Evolutionary conservation across 78 protist species (phyloP).

Genomic region (Andalucia godoyi): DNA sequence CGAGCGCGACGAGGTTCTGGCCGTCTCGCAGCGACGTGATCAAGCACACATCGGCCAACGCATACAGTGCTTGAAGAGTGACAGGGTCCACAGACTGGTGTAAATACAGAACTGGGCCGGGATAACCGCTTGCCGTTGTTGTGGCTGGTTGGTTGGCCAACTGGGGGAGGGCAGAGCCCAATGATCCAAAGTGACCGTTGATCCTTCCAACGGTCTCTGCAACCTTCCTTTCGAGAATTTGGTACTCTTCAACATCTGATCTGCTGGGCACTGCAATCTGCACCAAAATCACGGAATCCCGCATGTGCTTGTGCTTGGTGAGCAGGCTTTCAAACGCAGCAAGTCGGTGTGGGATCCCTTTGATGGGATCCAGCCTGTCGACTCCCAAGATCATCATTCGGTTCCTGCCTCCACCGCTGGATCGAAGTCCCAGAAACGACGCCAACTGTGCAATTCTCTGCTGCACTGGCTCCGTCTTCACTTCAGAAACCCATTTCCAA

Average conservation of each 20-base stretch:
- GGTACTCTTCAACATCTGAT: constrained; percentile 67
- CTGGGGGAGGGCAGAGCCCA: constrained; percentile 32
- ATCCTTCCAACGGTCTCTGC: constrained; percentile 46
- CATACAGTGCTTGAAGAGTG: constrained; percentile 42
- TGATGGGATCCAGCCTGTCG: constrained; percentile 76
- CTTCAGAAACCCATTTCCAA: constrained; percentile 17
- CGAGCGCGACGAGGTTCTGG: constrained; percentile 75
- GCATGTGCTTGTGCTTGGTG: constrained; percentile 36
- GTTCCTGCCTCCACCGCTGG: too few species aligned
- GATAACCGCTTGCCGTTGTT: too few species aligned
- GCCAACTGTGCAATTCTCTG: constrained; percentile 15
- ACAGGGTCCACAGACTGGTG: constrained; percentile 35
- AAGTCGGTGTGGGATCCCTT: constrained; percentile 71
- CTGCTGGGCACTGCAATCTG: constrained; percentile 75
- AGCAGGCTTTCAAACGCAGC: constrained; percentile 54
- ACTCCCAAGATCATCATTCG: constrained; percentile 51
- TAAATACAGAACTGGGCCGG: constrained; percentile 63
- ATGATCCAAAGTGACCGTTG: constrained; percentile 50
- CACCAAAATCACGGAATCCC: constrained; percentile 42
- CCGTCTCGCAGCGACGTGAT: constrained; percentile 82
- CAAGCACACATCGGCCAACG: constrained; percentile 44
- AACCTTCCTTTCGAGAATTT: constrained; percentile 20
- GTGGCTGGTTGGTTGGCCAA: too few species aligned
- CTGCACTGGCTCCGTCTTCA: not conserved
- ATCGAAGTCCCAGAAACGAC: constrained; percentile 22